These are phyloP conservation scores for Amoebophrya sp. DNA, from an alignment of 169 alveolate species.

Conservation along the genomic window DNA sequence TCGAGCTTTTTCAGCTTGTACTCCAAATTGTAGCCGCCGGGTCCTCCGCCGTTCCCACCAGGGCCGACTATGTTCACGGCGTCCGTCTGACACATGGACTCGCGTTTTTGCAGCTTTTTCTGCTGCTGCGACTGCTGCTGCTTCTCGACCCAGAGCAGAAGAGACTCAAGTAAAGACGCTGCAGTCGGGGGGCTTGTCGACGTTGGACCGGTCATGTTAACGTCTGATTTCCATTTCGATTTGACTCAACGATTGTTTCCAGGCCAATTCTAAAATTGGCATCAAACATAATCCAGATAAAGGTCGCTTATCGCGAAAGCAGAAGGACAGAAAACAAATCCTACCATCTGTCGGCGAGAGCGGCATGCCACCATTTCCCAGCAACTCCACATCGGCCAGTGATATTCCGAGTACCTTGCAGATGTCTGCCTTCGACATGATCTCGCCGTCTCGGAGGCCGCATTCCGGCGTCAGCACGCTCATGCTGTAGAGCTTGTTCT, in stretches of 20 bases:
- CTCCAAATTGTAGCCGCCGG: neutral
- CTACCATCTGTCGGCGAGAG: neutral
- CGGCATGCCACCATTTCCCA: neutral
- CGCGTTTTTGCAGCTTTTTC: neutral
- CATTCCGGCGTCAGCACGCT: constrained; percentile 20
- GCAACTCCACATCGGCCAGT: neutral
- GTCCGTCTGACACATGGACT: neutral
- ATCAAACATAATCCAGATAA: too few species aligned
- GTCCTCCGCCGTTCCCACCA: neutral
- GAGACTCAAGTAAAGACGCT: neutral
- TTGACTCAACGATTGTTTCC: too few species aligned
- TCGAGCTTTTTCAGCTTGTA: neutral
- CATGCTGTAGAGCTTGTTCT: neutral
- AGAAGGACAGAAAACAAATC: neutral
- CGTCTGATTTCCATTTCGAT: too few species aligned
- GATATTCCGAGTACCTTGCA: neutral
- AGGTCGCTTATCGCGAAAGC: neutral
- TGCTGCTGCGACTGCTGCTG: neutral
- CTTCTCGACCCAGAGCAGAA: neutral
- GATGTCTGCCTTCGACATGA: neutral
- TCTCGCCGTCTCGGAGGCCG: constrained; percentile 5
- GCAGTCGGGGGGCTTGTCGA: too few species aligned
- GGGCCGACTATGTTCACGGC: neutral
- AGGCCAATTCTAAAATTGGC: too few species aligned
- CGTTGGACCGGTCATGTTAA: too few species aligned